Evolutionary conservation across 2,329 filamentous ascomycete species (phyloP).

Genomic region (Aspergillus fijiensis): DNA sequence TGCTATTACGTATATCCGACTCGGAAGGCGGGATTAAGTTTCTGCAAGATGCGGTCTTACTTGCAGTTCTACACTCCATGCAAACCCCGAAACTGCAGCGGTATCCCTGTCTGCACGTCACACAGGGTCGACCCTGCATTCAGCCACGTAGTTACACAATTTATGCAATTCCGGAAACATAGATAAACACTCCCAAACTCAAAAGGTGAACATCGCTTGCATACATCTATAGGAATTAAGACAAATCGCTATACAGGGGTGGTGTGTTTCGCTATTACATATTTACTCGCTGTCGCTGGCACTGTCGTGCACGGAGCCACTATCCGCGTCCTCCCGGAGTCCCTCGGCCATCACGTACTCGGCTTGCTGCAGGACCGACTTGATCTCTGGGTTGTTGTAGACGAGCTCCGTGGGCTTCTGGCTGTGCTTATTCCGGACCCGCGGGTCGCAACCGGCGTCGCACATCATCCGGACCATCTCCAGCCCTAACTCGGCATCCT

Average conservation of each 20-base stretch:
- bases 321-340: constrained; percentile 36
- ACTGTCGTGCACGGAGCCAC: constrained; percentile 39
- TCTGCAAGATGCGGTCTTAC: not conserved
- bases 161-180: not conserved
- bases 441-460: constrained; percentile 49
- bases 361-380: constrained; percentile 42
- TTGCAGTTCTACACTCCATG: not conserved
- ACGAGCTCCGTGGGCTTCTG: constrained; percentile 49
- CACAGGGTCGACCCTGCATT: not conserved
- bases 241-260: constrained; percentile 5
- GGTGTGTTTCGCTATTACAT: not conserved
- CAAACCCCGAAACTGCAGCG: not conserved
- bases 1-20: not conserved
- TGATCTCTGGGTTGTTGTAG: constrained; percentile 45
- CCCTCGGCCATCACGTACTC: constrained; percentile 51
- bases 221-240: constrained; percentile 19
- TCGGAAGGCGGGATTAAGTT: not conserved
- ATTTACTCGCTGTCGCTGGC: constrained; percentile 44
- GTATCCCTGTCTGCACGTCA: not conserved
- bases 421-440: constrained; percentile 49
- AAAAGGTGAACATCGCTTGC: constrained; percentile 20
- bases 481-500: constrained; percentile 42
- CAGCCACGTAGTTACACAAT: not conserved
- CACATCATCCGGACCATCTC: constrained; percentile 52
- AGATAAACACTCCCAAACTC: not conserved